Conservation (phyloP, 257 asterid species). For the Solanum gandarillasii region DNA sequence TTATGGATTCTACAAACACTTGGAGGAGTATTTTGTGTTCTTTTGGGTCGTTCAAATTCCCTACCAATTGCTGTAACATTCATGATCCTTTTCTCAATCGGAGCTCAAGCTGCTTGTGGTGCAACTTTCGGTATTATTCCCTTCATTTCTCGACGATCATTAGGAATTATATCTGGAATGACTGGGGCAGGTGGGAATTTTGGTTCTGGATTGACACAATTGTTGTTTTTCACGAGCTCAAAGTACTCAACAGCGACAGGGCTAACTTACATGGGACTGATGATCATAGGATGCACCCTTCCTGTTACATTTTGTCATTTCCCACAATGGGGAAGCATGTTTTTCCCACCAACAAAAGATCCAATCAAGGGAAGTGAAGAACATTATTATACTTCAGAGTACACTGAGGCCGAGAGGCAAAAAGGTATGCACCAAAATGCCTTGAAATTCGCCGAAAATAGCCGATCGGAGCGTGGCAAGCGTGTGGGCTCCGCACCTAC, state of each 20-base stretch:
- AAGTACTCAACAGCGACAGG: conserved; percentile 23
- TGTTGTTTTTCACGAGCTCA: conserved; percentile 22
- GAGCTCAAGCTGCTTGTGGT: conserved; percentile 43
- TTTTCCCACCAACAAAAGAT: conserved; percentile 20
- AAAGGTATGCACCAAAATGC: conserved; percentile 46
- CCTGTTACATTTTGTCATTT: conserved; percentile 28
- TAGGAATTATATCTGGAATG: conserved; percentile 34
- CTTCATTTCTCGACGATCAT: conserved; percentile 28
- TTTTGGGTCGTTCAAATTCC: conserved; percentile 29
- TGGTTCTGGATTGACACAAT: conserved; percentile 35
- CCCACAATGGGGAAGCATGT: conserved; percentile 51
- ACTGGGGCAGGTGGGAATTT: conserved; percentile 40
- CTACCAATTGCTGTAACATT: conserved; percentile 24
- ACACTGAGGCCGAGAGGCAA: conserved; percentile 20
- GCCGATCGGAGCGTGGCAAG: conserved; percentile 44
- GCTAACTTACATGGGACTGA: conserved; percentile 31
- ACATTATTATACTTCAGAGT: conserved; percentile 23
- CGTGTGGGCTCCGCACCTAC: conserved; percentile 29
- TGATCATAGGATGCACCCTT: conserved; percentile 41
- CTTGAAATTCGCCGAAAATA: conserved; percentile 51
- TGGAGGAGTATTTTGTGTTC: conserved; percentile 47
- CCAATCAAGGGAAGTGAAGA: conserved; percentile 11
- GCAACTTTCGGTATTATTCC: conserved; percentile 40
- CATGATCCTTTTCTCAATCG: conserved; percentile 60
- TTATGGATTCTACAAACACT: conserved; percentile 45